phyloP scores from a whole-genome alignment of 768 basidiomycete genomes.

The Asterophora parasitica region DNA sequence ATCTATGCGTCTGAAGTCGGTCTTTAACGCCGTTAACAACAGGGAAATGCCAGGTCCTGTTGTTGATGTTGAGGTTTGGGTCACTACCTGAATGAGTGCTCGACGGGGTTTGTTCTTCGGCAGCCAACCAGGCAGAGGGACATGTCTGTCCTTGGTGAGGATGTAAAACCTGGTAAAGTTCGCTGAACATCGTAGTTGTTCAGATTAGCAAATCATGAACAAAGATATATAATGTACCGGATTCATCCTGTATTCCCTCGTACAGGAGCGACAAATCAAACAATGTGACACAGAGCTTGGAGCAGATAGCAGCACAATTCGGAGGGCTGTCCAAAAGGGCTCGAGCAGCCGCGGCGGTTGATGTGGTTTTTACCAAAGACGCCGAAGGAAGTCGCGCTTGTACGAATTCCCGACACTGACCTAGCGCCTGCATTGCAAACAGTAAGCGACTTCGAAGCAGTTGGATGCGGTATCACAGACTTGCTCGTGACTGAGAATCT shows the following conservation, averaged over 20 bases:
- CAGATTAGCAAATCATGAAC: background rate
- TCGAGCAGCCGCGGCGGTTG: constrained; percentile 70
- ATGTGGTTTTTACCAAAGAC: constrained; percentile 51
- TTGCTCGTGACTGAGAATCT: constrained; percentile 77
- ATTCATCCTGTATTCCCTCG: constrained; percentile 60
- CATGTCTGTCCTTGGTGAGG: constrained; percentile 34
- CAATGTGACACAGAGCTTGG: constrained; percentile 53
- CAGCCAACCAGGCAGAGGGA: constrained; percentile 6
- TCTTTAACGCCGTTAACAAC: constrained; percentile 31
- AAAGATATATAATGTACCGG: constrained; percentile 29
- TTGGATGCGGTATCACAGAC: constrained; percentile 29
- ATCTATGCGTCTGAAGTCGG: constrained; percentile 52
- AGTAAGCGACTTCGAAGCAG: constrained; percentile 1
- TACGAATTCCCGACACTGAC: constrained; percentile 71
- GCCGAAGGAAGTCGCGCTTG: constrained; percentile 47
- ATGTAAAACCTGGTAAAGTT: constrained; percentile 73
- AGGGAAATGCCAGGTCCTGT: constrained; percentile 21
- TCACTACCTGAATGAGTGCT: constrained; percentile 29
- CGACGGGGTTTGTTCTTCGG: constrained; percentile 14
- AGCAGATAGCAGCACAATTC: constrained; percentile 71
- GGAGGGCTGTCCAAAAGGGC: constrained; percentile 35
- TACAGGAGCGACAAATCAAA: constrained; percentile 61
- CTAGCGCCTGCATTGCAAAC: constrained; percentile 53
- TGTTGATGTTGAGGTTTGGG: constrained; percentile 7
- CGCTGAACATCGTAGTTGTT: constrained; percentile 28